Percentiles rank a stretch among this genome's conserved stretches.
Evolutionary conservation across 2,329 filamentous ascomycete species (phyloP).

Genomic region (Nannizziopsis barbatae): DNA sequence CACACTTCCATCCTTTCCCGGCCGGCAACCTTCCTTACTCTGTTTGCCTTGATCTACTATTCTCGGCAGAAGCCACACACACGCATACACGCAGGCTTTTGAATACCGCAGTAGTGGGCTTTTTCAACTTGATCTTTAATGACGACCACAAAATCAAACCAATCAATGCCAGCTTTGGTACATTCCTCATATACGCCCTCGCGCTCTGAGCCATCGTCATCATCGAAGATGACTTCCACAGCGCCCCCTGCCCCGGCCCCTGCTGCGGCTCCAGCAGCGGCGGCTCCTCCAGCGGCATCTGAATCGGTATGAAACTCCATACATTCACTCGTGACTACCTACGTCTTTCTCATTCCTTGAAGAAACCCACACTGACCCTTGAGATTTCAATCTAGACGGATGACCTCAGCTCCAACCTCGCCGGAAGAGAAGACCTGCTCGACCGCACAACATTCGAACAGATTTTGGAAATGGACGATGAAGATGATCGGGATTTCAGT

Average conservation of each 20-base stretch:
- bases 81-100: no score
- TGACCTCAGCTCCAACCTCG: slow-evolving; percentile 40
- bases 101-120: no score
- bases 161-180: slow-evolving; percentile 15
- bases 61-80: no score
- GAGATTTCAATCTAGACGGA: slow-evolving; percentile 29
- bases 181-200: slow-evolving; percentile 10
- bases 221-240: slow-evolving; percentile 15
- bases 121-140: not conserved
- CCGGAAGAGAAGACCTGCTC: slow-evolving; percentile 62
- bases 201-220: slow-evolving; percentile 12
- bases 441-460: slow-evolving; percentile 76
- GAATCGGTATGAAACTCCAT: slow-evolving; percentile 9
- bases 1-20: no score
- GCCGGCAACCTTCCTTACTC: no score
- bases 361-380: not conserved
- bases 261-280: slow-evolving; percentile 1
- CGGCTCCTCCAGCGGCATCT: not conserved
- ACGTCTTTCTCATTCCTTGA: not conserved
- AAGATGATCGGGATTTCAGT: slow-evolving; percentile 70
- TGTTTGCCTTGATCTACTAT: no score
- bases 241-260: slow-evolving; percentile 8
- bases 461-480: slow-evolving; percentile 98
- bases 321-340: no score
- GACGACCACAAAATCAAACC: not conserved